Conservation (phyloP, 2,329 filamentous ascomycete genomes). For the Diaporthe humulicola region DNA sequence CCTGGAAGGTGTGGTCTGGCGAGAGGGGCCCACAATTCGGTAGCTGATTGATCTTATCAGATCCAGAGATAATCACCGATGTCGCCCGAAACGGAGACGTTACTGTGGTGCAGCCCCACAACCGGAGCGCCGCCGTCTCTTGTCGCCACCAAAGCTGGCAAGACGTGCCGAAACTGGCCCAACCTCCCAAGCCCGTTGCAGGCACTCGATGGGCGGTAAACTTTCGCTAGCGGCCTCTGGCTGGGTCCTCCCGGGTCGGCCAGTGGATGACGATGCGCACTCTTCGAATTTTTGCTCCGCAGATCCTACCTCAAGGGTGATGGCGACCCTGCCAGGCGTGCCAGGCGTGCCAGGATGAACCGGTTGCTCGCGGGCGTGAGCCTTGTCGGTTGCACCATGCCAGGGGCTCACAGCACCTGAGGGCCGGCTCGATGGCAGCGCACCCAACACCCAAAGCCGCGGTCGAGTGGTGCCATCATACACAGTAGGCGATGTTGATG, state of each 20-base stretch:
- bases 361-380: not conserved
- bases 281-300: slow-evolving; percentile 33
- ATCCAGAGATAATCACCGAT: slow-evolving; percentile 66
- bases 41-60: slow-evolving; percentile 63
- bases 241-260: slow-evolving; percentile 26
- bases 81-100: slow-evolving; percentile 49
- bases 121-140: slow-evolving; percentile 38
- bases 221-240: slow-evolving; percentile 33
- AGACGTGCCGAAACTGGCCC: slow-evolving; percentile 25
- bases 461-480: slow-evolving; percentile 33
- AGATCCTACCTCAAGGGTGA: slow-evolving; percentile 18
- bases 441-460: slow-evolving; percentile 16
- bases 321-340: not conserved
- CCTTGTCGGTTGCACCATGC: slow-evolving; percentile 7
- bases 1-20: slow-evolving; percentile 12
- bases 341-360: not conserved
- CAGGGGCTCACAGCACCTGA: slow-evolving; percentile 8
- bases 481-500: slow-evolving; percentile 20
- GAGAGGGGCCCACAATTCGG: slow-evolving; percentile 27
- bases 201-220: slow-evolving; percentile 28
- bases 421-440: slow-evolving; percentile 23
- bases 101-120: slow-evolving; percentile 36
- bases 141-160: slow-evolving; percentile 32
- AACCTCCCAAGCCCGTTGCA: slow-evolving; percentile 16
- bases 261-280: slow-evolving; percentile 35